Conservation (phyloP, 2,329 filamentous ascomycete genomes). For the Scytalidium lignicola region DNA sequence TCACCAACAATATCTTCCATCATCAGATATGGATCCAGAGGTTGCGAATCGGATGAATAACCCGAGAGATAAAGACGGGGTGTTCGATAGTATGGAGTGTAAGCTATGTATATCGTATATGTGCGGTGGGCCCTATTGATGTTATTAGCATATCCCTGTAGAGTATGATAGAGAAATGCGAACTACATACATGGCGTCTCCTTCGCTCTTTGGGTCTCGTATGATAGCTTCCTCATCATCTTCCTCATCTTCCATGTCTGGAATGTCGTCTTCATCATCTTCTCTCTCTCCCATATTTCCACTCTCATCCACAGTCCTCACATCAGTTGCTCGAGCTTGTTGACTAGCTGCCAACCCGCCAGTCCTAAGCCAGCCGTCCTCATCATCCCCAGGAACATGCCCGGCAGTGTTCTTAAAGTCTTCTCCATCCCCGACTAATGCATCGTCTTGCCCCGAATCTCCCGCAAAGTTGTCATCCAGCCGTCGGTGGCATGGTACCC, state of each 20-base stretch:
- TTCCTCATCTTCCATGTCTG: conserved; percentile 97
- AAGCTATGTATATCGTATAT: conserved; percentile 98
- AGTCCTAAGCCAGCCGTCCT: conserved; percentile 89
- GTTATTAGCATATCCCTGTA: conserved; percentile 9
- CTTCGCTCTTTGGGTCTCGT: conserved; percentile 51
- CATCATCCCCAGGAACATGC: conserved; percentile 51
- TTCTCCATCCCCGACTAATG: conserved; percentile 76
- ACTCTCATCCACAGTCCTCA: conserved; percentile 82
- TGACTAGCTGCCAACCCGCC: conserved; percentile 72
- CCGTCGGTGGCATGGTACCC: conserved; percentile 87
- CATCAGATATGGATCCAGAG: conserved; percentile 78
- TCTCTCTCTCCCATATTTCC: conserved; percentile 77
- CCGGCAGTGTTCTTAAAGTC: conserved; percentile 46
- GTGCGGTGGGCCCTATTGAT: conserved; percentile 68
- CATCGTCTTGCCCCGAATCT: conserved; percentile 79
- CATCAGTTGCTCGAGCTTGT: conserved; percentile 72
- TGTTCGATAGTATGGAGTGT: conserved; percentile 93
- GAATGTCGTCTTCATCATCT: conserved; percentile 76
- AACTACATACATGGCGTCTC: conserved; percentile 23
- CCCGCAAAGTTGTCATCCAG: conserved; percentile 92
- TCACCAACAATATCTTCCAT: conserved; percentile 96
- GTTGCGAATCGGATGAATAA: conserved; percentile 73
- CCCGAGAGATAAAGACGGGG: conserved; percentile 93
- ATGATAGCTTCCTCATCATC: conserved; percentile 95
- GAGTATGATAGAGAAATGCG: not conserved